A percentile compares a stretch with the other conserved stretches of the same genome.
Evolutionary conservation across 495 filamentous ascomycete species (phyloP).

Genomic region (Hypoxylon intermedium): DNA sequence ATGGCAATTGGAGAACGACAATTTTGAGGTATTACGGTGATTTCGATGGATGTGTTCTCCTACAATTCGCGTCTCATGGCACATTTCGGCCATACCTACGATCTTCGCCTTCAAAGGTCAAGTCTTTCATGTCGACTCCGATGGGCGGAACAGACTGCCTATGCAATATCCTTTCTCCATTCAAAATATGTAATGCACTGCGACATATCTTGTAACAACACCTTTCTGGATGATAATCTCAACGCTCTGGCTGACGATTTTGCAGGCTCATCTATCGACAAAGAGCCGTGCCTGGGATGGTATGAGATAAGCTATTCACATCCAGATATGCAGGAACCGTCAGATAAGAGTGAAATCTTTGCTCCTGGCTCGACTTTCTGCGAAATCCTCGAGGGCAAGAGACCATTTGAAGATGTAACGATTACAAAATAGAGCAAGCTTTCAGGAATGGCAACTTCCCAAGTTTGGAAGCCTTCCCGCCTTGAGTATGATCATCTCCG

Average conservation of each 20-base stretch:
- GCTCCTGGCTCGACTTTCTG: conserved; percentile 42
- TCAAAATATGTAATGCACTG: conserved; percentile 23
- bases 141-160: conserved; percentile 1
- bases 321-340: conserved; percentile 3
- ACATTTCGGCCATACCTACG: conserved; percentile 3
- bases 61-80: conserved; percentile 1
- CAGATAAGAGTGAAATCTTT: conserved; percentile 35
- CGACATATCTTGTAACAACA: conserved; percentile 39
- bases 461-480: conserved; percentile 20
- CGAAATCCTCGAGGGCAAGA: conserved; percentile 39
- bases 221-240: conserved; percentile 35
- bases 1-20: neutral
- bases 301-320: conserved; percentile 33
- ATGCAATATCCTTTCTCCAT: conserved; percentile 8
- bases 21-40: conserved; percentile 6
- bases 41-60: neutral
- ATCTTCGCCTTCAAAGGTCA: neutral
- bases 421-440: conserved; percentile 31
- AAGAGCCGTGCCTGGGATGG: conserved; percentile 20
- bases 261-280: conserved; percentile 43
- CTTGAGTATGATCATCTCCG: conserved; percentile 18
- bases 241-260: conserved; percentile 43
- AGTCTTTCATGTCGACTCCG: neutral
- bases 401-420: conserved; percentile 35
- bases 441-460: conserved; percentile 29